Evolutionary conservation across 768 basidiomycete genomes (phyloP).

Genomic region (Russula compacta): DNA sequence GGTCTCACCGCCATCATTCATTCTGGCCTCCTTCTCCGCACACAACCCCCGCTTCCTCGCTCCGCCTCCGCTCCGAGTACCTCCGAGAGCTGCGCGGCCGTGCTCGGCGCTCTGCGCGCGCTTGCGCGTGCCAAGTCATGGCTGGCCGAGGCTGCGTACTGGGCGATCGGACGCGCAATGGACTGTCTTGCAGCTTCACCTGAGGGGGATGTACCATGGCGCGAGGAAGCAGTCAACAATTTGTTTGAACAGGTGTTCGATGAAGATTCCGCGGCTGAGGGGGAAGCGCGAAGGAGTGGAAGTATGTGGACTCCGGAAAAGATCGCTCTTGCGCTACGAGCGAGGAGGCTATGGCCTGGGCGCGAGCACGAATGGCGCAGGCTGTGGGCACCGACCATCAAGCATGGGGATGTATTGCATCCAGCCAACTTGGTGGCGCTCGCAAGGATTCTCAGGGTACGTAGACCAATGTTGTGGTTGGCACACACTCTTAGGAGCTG

Average conservation of each 20-base stretch:
- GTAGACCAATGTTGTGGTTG: neutral
- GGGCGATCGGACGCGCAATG: slow-evolving; percentile 58
- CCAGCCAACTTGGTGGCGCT: slow-evolving; percentile 63
- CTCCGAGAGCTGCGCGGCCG: slow-evolving; percentile 47
- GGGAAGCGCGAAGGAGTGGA: slow-evolving; percentile 20
- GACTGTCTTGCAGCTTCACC: slow-evolving; percentile 38
- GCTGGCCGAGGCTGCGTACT: slow-evolving; percentile 89
- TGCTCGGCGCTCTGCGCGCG: slow-evolving; percentile 50
- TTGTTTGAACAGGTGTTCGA: slow-evolving; percentile 46
- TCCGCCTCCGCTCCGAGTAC: slow-evolving; percentile 49
- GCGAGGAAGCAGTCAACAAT: slow-evolving; percentile 46
- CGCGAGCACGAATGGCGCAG: slow-evolving; percentile 51
- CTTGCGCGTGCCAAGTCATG: slow-evolving; percentile 82
- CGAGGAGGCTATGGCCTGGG: slow-evolving; percentile 53
- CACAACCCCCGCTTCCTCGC: slow-evolving; percentile 43
- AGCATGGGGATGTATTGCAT: slow-evolving; percentile 58
- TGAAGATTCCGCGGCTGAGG: slow-evolving; percentile 22
- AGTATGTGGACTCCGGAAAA: slow-evolving; percentile 81
- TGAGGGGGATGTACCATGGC: slow-evolving; percentile 60
- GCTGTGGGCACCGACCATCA: slow-evolving; percentile 64
- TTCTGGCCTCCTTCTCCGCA: slow-evolving; percentile 70
- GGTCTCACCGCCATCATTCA: slow-evolving; percentile 79
- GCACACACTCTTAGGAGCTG: neutral
- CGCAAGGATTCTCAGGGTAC: slow-evolving; percentile 73
- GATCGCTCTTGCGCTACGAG: slow-evolving; percentile 64